Evolutionary conservation across 2,329 filamentous ascomycete genomes (phyloP).

Genomic region (Ophiocordyceps camponoti-saundersi): DNA sequence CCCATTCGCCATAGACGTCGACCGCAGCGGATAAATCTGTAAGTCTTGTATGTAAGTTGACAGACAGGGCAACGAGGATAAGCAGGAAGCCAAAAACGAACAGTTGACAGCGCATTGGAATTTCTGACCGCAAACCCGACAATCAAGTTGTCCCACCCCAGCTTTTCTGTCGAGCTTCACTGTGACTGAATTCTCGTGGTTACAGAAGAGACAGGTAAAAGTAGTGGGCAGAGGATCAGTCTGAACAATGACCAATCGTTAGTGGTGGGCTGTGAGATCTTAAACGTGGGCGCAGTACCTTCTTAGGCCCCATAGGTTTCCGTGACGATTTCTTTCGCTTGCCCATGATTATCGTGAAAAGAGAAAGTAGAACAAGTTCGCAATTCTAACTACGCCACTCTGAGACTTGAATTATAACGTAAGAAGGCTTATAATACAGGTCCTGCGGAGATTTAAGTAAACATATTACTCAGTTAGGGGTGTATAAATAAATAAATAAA

Average conservation of each 20-base stretch:
- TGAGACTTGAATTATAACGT: too few relatives aligned
- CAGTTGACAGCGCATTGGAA: conserved; percentile 92
- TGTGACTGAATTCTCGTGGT: conserved; percentile 82
- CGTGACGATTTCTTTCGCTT: conserved; percentile 88
- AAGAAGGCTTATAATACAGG: too few relatives aligned
- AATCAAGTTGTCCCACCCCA: conserved; percentile 69
- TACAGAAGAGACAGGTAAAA: conserved; percentile 98
- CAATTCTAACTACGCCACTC: too few relatives aligned
- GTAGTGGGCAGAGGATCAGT: conserved; percentile 57
- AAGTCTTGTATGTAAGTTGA: neutral
- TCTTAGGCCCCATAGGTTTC: conserved; percentile 69
- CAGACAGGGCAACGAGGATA: too few relatives aligned
- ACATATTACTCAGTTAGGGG: too few relatives aligned
- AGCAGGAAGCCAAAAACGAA: conserved; percentile 32
- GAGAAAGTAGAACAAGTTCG: too few relatives aligned
- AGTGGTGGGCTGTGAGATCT: neutral
- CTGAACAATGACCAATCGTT: conserved; percentile 17
- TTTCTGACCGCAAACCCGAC: conserved; percentile 83
- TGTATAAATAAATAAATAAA: too few relatives aligned
- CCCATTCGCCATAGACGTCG: conserved; percentile 96
- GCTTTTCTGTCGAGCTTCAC: conserved; percentile 91
- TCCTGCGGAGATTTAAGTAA: too few relatives aligned
- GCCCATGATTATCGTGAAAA: too few relatives aligned
- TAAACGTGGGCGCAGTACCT: conserved; percentile 30
- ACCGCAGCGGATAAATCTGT: conserved; percentile 76